These are phyloP conservation scores for Bipolaris cookei DNA, from an alignment of 2,329 filamentous ascomycete species.

Conservation along the genomic window DNA sequence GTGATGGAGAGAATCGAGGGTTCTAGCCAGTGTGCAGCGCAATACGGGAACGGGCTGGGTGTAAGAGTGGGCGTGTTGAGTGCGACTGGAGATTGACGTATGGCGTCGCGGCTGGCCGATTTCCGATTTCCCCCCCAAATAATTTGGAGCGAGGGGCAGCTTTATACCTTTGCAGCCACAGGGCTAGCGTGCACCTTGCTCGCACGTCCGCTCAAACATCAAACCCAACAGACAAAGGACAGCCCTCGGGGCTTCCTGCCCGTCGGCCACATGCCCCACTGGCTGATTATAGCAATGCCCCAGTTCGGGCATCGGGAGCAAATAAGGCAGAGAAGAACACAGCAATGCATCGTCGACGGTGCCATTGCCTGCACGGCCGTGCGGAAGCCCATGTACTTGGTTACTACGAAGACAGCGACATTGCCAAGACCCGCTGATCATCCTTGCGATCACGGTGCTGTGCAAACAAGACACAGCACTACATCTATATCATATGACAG, in stretches of 20 bases:
- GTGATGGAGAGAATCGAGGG: background rate
- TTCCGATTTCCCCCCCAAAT: slow-evolving; percentile 9
- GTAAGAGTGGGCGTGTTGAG: slow-evolving; percentile 2
- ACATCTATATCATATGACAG: background rate
- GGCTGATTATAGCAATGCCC: background rate
- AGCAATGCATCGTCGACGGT: background rate
- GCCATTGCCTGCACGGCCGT: background rate
- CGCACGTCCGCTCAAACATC: slow-evolving; percentile 11
- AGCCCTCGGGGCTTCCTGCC: background rate
- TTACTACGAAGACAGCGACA: background rate
- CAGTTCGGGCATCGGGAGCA: background rate
- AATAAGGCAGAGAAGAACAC: background rate
- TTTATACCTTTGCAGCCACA: slow-evolving; percentile 21
- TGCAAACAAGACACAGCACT: background rate
- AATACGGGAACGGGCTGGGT: background rate
- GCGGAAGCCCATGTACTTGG: background rate
- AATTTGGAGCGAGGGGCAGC: slow-evolving; percentile 19
- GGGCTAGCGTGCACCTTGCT: slow-evolving; percentile 11
- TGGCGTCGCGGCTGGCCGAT: slow-evolving; percentile 23
- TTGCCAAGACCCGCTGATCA: slow-evolving; percentile 5
- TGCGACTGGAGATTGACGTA: slow-evolving; percentile 24
- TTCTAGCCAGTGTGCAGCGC: background rate
- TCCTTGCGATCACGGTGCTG: background rate
- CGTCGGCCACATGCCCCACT: background rate
- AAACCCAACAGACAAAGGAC: slow-evolving; percentile 7